phyloP scores from a whole-genome alignment of 2,329 filamentous ascomycete genomes.

The Calonectria pseudoreteaudii region DNA sequence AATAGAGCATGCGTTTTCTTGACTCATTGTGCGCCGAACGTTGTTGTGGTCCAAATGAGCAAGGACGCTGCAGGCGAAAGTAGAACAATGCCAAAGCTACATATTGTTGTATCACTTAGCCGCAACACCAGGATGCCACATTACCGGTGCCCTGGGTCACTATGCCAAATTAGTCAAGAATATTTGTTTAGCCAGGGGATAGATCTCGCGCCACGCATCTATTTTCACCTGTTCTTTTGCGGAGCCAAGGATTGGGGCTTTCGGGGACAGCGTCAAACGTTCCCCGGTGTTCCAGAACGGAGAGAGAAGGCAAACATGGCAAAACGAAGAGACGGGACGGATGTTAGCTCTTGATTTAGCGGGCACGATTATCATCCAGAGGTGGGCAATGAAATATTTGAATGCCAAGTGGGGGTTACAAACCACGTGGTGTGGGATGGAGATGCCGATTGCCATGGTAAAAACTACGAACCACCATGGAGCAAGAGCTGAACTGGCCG shows the following conservation, averaged over 20 bases:
- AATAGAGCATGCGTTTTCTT: conserved; percentile 2
- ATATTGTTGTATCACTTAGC: conserved; percentile 39
- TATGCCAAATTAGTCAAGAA: background rate
- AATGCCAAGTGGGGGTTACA: too few relatives aligned
- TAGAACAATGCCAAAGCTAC: conserved; percentile 42
- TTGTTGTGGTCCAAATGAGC: conserved; percentile 22
- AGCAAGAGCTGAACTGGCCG: too few relatives aligned
- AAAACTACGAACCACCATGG: too few relatives aligned
- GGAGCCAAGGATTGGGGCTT: background rate
- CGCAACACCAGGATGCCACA: conserved; percentile 18
- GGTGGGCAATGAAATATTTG: background rate
- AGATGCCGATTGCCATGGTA: too few relatives aligned
- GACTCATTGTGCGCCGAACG: background rate
- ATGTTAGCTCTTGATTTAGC: background rate
- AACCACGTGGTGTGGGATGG: too few relatives aligned
- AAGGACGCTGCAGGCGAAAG: conserved; percentile 13
- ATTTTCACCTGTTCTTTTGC: background rate
- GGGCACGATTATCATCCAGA: background rate
- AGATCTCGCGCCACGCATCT: background rate
- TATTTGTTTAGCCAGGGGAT: background rate
- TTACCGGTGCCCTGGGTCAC: conserved; percentile 4
- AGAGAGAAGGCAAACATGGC: background rate
- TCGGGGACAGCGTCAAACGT: background rate
- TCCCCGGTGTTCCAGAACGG: conserved; percentile 7
- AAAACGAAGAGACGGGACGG: too few relatives aligned